Percentiles rank a stretch among this genome's conserved stretches.
These are phyloP conservation scores for Leptographium lundbergii DNA, from an alignment of 2,329 filamentous ascomycete species.

Conservation along the genomic window DNA sequence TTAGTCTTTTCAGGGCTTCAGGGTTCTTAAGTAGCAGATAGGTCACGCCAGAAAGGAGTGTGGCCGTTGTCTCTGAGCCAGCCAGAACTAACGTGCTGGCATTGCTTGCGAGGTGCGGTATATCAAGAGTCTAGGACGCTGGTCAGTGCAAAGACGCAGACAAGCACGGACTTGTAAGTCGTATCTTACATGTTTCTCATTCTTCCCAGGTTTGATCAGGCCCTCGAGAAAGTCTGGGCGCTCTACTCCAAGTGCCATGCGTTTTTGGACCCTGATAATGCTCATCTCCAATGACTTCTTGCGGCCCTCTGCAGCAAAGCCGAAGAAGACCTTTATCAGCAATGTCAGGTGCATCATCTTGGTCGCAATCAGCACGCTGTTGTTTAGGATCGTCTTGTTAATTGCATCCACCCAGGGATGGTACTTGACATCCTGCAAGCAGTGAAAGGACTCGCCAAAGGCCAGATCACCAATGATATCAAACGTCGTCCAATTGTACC, in stretches of 20 bases:
- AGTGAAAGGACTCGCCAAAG: conserved; percentile 28
- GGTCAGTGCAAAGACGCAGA: not conserved
- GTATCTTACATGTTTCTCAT: not conserved
- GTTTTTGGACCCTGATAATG: conserved; percentile 5
- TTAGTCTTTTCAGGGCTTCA: conserved; percentile 12
- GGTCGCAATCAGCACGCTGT: not conserved
- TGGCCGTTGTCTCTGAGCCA: conserved; percentile 35
- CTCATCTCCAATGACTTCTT: not conserved
- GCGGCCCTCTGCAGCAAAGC: not conserved
- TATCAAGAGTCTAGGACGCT: not conserved
- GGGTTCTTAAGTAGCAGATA: conserved; percentile 18
- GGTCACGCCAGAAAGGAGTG: conserved; percentile 19
- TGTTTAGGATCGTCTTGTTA: conserved; percentile 10
- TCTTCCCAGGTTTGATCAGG: conserved; percentile 9
- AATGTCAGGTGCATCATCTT: not conserved
- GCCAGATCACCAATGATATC: conserved; percentile 30
- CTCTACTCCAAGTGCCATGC: conserved; percentile 10
- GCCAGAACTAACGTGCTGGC: conserved; percentile 16
- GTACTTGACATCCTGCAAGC: conserved; percentile 16
- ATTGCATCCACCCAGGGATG: conserved; percentile 17
- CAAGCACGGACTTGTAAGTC: not conserved
- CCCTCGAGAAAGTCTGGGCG: conserved; percentile 17
- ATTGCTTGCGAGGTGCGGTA: not conserved
- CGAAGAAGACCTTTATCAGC: not conserved
- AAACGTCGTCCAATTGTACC: conserved; percentile 21